Evolutionary conservation across 2,329 filamentous ascomycete species (phyloP).

Genomic region (Alternaria hordeiaustralica): DNA sequence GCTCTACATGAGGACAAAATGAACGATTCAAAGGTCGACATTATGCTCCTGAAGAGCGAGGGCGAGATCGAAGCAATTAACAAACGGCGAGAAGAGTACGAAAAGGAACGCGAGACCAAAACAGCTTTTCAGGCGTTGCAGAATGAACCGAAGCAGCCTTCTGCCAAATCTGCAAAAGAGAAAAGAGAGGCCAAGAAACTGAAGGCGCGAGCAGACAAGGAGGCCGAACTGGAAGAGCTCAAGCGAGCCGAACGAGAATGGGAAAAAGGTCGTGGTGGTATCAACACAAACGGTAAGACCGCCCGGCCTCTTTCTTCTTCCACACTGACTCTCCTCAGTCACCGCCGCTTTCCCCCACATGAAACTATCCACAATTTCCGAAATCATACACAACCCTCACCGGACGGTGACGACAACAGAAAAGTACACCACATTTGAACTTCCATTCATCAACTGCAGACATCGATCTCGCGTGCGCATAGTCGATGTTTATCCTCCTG

Average conservation of each 20-base stretch:
- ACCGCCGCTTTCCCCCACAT: constrained; percentile 53
- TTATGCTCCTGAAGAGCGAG: constrained; percentile 48
- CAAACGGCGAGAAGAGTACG: constrained; percentile 70
- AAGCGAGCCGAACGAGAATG: constrained; percentile 23
- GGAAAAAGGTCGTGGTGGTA: constrained; percentile 17
- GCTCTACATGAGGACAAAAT: constrained; percentile 68
- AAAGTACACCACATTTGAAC: constrained; percentile 49
- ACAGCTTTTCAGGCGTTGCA: constrained; percentile 20
- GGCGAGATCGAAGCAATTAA: constrained; percentile 43
- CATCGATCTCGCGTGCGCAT: constrained; percentile 77
- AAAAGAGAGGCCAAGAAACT: constrained; percentile 50
- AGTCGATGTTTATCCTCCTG: constrained; percentile 77
- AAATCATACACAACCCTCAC: constrained; percentile 57
- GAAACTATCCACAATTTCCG: constrained; percentile 39
- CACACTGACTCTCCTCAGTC: constrained; percentile 49
- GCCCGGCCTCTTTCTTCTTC: neutral
- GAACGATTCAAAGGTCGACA: constrained; percentile 61
- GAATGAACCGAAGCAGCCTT: constrained; percentile 27
- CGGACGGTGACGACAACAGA: constrained; percentile 44
- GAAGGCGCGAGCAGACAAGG: constrained; percentile 45
- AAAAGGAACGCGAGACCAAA: constrained; percentile 33
- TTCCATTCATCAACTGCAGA: constrained; percentile 77
- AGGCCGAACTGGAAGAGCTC: constrained; percentile 35
- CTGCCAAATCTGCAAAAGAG: constrained; percentile 20
- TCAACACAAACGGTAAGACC: constrained; percentile 53